phyloP scores from a whole-genome alignment of 495 filamentous ascomycete species.

The Hyaloscypha hepaticicola region DNA sequence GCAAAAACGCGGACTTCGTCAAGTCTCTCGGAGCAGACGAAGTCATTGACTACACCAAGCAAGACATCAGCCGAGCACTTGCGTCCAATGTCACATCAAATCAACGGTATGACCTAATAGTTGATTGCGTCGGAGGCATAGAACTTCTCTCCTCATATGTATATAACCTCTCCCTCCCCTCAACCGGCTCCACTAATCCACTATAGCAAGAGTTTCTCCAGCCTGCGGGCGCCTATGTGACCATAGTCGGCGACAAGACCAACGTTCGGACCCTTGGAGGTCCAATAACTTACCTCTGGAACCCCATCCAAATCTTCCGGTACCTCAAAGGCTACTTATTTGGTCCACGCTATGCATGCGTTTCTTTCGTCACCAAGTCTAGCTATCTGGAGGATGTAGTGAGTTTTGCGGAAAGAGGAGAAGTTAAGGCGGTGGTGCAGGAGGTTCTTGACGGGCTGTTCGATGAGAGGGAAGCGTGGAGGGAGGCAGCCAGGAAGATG shows the following conservation, averaged over 20 bases:
- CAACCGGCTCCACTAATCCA: background rate
- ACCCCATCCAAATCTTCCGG: conserved; percentile 26
- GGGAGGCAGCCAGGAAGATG: conserved; percentile 25
- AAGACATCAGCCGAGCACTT: conserved; percentile 20
- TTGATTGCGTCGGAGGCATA: conserved; percentile 34
- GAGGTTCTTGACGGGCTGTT: conserved; percentile 29
- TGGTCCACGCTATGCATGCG: conserved; percentile 31
- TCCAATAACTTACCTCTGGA: conserved; percentile 30
- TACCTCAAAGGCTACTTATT: conserved; percentile 30
- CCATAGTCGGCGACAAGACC: conserved; percentile 35
- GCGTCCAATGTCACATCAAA: background rate
- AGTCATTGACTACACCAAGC: conserved; percentile 35
- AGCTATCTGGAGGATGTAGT: conserved; percentile 25
- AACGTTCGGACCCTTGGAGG: conserved; percentile 24
- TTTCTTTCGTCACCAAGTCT: conserved; percentile 17
- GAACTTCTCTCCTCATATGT: conserved; percentile 26
- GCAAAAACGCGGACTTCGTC: conserved; percentile 31
- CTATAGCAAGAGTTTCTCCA: conserved; percentile 26
- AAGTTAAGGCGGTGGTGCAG: conserved; percentile 27
- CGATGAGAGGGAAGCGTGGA: conserved; percentile 21
- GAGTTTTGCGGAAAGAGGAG: conserved; percentile 27
- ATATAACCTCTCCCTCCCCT: background rate
- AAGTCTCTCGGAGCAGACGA: conserved; percentile 33
- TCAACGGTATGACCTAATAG: conserved; percentile 21
- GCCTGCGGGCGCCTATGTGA: conserved; percentile 30